These are phyloP conservation scores for Singerocomus rubriflavus DNA, from an alignment of 1,284 basidiomycete species.

Conservation along the genomic window DNA sequence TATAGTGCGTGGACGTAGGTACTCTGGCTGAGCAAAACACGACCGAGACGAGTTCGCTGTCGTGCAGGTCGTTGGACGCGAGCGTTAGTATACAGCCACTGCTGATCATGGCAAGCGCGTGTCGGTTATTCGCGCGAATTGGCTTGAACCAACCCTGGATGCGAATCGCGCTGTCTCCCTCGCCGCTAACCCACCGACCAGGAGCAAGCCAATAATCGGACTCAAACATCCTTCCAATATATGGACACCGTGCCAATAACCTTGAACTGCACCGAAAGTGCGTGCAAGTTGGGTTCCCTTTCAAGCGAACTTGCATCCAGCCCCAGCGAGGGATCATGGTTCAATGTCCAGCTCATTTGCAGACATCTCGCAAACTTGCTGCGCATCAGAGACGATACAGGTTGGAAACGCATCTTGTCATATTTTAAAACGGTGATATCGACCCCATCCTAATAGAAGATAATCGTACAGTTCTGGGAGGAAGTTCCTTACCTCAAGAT, in stretches of 20 bases:
- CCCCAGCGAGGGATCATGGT: slow-evolving; percentile 45
- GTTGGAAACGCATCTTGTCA: slow-evolving; percentile 31
- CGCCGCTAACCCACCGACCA: background rate
- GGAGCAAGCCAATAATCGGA: background rate
- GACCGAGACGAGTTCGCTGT: no score
- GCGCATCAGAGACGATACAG: slow-evolving; percentile 49
- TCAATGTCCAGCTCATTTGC: slow-evolving; percentile 47
- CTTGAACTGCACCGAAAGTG: slow-evolving; percentile 28
- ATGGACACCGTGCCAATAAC: slow-evolving; percentile 24
- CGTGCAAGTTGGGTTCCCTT: slow-evolving; percentile 30
- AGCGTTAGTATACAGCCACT: slow-evolving; percentile 6
- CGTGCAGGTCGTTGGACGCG: no score
- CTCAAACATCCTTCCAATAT: background rate
- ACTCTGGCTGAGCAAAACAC: background rate
- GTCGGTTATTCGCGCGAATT: slow-evolving; percentile 3
- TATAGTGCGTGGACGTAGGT: background rate
- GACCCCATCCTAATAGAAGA: slow-evolving; percentile 46
- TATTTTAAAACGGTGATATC: slow-evolving; percentile 8
- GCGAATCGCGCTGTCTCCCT: background rate
- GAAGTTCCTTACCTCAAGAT: slow-evolving; percentile 59
- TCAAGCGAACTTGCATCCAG: slow-evolving; percentile 36
- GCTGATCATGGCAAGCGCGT: slow-evolving; percentile 14
- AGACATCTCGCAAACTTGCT: slow-evolving; percentile 61
- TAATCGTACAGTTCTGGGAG: slow-evolving; percentile 66
- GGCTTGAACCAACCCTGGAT: background rate